phyloP scores from a whole-genome alignment of 148 eudicot species.

The Nepenthes mirabilis region DNA sequence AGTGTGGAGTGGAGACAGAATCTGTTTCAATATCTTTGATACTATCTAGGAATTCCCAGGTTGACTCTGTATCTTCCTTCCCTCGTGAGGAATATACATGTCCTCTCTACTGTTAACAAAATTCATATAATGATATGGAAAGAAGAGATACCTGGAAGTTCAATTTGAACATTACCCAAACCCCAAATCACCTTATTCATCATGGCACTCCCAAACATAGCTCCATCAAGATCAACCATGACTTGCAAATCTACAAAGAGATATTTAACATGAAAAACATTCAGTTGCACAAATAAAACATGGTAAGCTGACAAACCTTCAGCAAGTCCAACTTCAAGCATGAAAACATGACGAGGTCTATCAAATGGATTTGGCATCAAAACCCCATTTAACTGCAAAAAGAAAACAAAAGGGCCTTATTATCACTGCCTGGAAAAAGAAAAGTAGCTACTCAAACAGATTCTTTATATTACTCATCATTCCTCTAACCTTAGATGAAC shows the following conservation, averaged over 20 bases:
- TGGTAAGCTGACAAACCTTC: slow-evolving; percentile 38
- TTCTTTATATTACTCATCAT: not conserved
- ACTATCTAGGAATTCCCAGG: too few relatives aligned
- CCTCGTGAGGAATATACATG: too few relatives aligned
- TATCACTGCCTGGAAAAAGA: not conserved
- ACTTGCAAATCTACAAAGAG: slow-evolving; percentile 35
- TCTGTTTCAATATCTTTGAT: too few relatives aligned
- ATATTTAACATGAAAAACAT: not conserved
- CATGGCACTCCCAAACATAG: slow-evolving; percentile 22
- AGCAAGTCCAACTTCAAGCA: slow-evolving; percentile 61
- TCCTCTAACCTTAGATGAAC: slow-evolving; percentile 62
- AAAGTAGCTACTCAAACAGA: not conserved
- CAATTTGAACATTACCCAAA: slow-evolving; percentile 32
- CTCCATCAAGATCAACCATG: slow-evolving; percentile 15
- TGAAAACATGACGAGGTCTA: slow-evolving; percentile 72
- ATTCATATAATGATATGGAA: not conserved
- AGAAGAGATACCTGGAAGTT: slow-evolving; percentile 52
- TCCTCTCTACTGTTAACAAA: too few relatives aligned
- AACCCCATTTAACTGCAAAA: slow-evolving; percentile 70
- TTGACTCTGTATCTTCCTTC: too few relatives aligned
- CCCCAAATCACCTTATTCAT: slow-evolving; percentile 31
- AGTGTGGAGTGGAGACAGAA: too few relatives aligned
- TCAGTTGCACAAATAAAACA: not conserved
- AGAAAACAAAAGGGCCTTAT: not conserved
- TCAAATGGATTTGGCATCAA: slow-evolving; percentile 87